phyloP scores from a whole-genome alignment of 805 yeast species.

The Pichia eremophila region DNA sequence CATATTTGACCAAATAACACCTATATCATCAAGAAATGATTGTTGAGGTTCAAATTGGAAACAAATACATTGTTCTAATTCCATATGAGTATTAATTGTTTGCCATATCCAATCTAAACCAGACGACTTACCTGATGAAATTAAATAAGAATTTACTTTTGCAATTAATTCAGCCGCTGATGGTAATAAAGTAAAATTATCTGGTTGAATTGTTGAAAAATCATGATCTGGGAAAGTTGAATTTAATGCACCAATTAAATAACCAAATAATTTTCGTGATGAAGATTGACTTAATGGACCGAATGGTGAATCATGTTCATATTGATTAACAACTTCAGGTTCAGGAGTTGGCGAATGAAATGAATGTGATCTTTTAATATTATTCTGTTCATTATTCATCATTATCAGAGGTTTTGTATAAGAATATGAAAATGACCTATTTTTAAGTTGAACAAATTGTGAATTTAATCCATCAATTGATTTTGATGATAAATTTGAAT shows the following conservation, averaged over 20 bases:
- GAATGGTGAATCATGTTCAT: constrained; percentile 49
- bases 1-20: constrained; percentile 64
- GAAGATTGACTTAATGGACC: constrained; percentile 86
- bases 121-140: constrained; percentile 50
- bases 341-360: constrained; percentile 23
- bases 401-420: constrained; percentile 16
- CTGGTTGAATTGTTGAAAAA: constrained; percentile 77
- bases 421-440: constrained; percentile 25
- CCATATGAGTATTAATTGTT: constrained; percentile 74
- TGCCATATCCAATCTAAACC: constrained; percentile 76
- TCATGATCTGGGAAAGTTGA: constrained; percentile 96
- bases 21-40: constrained; percentile 55
- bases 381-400: constrained; percentile 6
- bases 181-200: constrained; percentile 52
- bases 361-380: constrained; percentile 21
- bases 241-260: constrained; percentile 80
- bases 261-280: constrained; percentile 82
- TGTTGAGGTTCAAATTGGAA: constrained; percentile 58
- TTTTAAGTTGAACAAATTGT: constrained; percentile 24
- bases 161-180: constrained; percentile 42
- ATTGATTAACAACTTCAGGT: constrained; percentile 7
- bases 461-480: constrained; percentile 17
- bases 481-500: constrained; percentile 9
- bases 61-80: constrained; percentile 50
- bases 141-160: constrained; percentile 68